A percentile compares a stretch with the other conserved stretches of the same genome.
Evolutionary conservation across 805 yeast genomes (phyloP).

Genomic region (Candida schatavii): DNA sequence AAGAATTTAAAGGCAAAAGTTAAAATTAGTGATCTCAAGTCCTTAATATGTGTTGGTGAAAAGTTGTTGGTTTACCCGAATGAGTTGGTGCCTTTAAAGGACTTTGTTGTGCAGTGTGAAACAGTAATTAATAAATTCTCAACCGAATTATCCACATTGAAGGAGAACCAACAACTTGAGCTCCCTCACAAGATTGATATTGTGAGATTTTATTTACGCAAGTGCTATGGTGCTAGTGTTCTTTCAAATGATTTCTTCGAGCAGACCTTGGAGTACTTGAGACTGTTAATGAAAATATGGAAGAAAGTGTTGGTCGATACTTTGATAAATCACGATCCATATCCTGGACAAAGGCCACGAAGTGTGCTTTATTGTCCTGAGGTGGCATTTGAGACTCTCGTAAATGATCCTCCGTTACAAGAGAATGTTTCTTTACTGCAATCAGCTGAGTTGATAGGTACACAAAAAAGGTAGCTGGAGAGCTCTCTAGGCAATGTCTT

Average conservation of each 20-base stretch:
- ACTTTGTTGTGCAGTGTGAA: constrained; percentile 12
- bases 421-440: too few relatives aligned
- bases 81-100: constrained; percentile 19
- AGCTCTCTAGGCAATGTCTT: too few relatives aligned
- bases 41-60: constrained; percentile 6
- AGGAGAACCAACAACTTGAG: background rate
- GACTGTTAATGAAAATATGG: background rate
- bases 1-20: background rate
- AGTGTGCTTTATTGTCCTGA: too few relatives aligned
- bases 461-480: too few relatives aligned
- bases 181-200: constrained; percentile 18
- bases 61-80: constrained; percentile 19
- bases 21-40: background rate
- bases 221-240: constrained; percentile 30
- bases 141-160: constrained; percentile 10
- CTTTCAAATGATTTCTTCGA: constrained; percentile 20
- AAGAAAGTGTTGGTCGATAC: too few relatives aligned
- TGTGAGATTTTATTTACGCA: constrained; percentile 23
- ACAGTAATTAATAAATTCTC: constrained; percentile 8
- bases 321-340: too few relatives aligned
- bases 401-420: too few relatives aligned
- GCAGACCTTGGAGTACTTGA: constrained; percentile 2
- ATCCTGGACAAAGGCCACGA: too few relatives aligned
- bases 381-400: too few relatives aligned
- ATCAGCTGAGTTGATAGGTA: too few relatives aligned